Percentiles rank a stretch among this genome's conserved stretches.
Conservation (phyloP, 2,329 filamentous ascomycete genomes). For the Davidsoniella virescens region DNA sequence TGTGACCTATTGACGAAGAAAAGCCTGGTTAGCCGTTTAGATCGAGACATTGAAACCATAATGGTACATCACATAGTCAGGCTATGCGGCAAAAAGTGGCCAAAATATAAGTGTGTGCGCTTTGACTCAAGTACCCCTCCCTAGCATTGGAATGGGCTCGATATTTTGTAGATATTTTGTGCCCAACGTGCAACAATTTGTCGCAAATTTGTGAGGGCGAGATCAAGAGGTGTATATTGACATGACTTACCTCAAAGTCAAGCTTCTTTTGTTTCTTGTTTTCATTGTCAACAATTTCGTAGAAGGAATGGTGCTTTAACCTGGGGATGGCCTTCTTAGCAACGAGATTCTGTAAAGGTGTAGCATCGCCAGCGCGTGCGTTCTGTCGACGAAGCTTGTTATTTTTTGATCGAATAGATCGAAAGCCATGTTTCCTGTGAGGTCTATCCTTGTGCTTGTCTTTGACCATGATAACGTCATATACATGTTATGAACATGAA, state of each 20-base stretch:
- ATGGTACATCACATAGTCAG: neutral
- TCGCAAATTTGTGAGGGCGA: no score
- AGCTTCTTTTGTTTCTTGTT: slow-evolving; percentile 45
- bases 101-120: neutral
- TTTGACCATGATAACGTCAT: slow-evolving; percentile 4
- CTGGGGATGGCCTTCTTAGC: slow-evolving; percentile 27
- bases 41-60: slow-evolving; percentile 4
- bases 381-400: neutral
- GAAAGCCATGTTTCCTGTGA: neutral
- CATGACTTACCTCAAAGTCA: slow-evolving; percentile 37
- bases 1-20: slow-evolving; percentile 29
- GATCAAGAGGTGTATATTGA: neutral
- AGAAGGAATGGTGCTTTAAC: slow-evolving; percentile 43
- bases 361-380: neutral
- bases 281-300: slow-evolving; percentile 47
- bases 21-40: slow-evolving; percentile 4
- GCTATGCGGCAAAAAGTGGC: neutral
- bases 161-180: neutral
- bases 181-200: neutral
- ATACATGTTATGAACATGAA: slow-evolving; percentile 3
- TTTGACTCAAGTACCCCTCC: no score
- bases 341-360: slow-evolving; percentile 17
- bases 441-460: slow-evolving; percentile 1
- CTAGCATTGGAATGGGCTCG: neutral
- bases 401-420: neutral